Base-by-base conservation (phyloP, 2,329 filamentous ascomycete genomes). In the Penicillium sp. region DNA sequence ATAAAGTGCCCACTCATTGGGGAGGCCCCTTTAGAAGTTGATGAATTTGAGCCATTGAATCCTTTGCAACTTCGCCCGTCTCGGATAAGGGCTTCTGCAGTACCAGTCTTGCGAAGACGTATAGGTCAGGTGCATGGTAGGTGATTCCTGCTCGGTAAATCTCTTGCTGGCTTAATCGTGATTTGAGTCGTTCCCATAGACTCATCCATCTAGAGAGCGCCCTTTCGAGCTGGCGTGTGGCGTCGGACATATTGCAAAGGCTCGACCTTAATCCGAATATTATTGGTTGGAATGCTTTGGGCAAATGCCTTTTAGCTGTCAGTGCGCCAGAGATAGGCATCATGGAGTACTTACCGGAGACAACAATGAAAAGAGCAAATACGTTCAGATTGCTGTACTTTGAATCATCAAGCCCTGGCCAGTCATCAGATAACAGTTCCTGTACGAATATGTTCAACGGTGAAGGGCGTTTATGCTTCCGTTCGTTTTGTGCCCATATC, bases 81-180 rank as follows among this genome's bases (percentile, higher is more conserved):
- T 58, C 57, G 1, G 46, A 55, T 5, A 58, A 22, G 1, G 55
- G 54, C 8, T 49, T 57, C 47, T 31, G 57, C 5, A 60, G 29
- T 9, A 62, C 21, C 8, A 59, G 22, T 21, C 41, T 59, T 11
- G 57, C 59, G 35, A 60, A 62, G 3, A 48, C 47, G 7, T 55
- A 49, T 10, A 62, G 13, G 29, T 62, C 59, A 6, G 50, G 52
- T 10, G 52, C 57, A 41, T 62, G 57, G 19, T 50, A 56, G 53
- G 57, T 57, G 14, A 62, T 57, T 19, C 59, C 59, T 5, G 59
- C 51, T 46, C 57, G 52, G 24, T 53, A 60, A 2, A 62, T 62
- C 22, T 62, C 48, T 21, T 52, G 48, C 13, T 48, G 26, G 24
- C 26, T 57, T 22, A 55, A 52, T n/a, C n/a, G 50, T 5, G 49